Conservation (phyloP, 31 red algal genomes). For the Bonnemaisonia californica region DNA sequence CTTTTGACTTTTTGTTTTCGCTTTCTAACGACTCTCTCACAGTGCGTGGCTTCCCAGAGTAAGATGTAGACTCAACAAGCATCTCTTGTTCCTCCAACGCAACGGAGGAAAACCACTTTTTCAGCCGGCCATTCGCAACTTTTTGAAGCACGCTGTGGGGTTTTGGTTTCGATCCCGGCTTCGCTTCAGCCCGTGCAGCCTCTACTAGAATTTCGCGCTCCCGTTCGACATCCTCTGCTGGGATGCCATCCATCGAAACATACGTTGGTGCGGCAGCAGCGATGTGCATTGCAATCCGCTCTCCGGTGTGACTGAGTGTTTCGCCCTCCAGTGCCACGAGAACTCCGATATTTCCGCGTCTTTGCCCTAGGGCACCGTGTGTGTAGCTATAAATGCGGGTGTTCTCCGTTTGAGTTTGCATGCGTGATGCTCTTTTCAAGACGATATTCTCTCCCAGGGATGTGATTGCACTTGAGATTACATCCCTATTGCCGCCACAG, state of each 20-base stretch:
- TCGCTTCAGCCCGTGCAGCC: conserved; percentile 25
- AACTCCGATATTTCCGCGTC: conserved; percentile 58
- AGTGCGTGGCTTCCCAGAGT: neutral
- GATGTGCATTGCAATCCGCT: conserved; percentile 74
- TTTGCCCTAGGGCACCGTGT: conserved; percentile 37
- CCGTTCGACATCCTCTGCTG: conserved; percentile 51
- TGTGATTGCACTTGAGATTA: conserved; percentile 34
- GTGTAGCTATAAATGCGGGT: conserved; percentile 45
- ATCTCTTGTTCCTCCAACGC: conserved; percentile 80
- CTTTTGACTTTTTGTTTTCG: neutral
- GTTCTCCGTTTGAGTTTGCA: neutral
- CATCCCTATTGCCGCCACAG: conserved; percentile 14
- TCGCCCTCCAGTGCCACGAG: conserved; percentile 57
- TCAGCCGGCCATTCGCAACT: conserved; percentile 65
- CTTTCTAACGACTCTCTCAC: neutral
- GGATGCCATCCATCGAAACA: conserved; percentile 35
- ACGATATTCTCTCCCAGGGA: conserved; percentile 61
- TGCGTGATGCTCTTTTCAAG: conserved; percentile 33
- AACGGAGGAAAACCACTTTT: conserved; percentile 35
- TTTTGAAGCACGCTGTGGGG: conserved; percentile 34
- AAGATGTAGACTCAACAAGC: conserved; percentile 42
- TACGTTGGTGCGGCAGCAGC: conserved; percentile 69
- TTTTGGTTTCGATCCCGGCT: conserved; percentile 39
- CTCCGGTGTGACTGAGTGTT: conserved; percentile 29
- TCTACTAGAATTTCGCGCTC: conserved; percentile 51